Evolutionary conservation across 2,329 filamentous ascomycete genomes (phyloP), one percentile per base, ranked within the genome.

Genomic region (Colletotrichum brevisporum): DNA sequence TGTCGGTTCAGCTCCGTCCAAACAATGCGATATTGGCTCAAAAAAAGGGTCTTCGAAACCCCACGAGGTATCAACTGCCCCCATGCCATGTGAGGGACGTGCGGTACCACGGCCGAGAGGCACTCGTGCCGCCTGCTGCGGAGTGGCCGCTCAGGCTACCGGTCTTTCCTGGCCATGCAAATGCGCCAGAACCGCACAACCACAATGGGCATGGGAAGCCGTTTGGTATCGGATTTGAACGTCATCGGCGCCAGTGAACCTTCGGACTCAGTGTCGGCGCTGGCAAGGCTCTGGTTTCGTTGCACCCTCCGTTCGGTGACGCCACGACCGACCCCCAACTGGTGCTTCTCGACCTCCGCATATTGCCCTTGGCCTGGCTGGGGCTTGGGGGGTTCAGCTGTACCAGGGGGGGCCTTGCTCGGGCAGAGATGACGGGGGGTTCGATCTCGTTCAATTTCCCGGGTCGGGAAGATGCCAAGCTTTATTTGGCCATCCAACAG

Each of bases 401-500:
- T 9, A 54, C 48, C 18, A 45, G 31, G 63, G 52, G 57, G 52
- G 52, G 56, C 36, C 31, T 50, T 63, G 53, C 52, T 64, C 53
- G 65, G 54, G 50, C 31, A 70, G 64, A 60, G 64, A 51, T 50
- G 54, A 59, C 60, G 68, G 59, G 31, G 68, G 64, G 47, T 60
- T 55, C 43, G 64, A 68, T 60, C 59, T 64, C 24, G 27, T 41
- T 69, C 54, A 64, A 70, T 59, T 65, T 63, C 52, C 48, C 43
- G 61, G 69, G 61, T 57, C 56, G 56, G 61, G 24, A 68, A 57
- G 56, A 41, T 47, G 60, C 66, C 66, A 62, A 71, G 60, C 52
- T 62, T 71, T 56, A 69, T 62, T 62, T 54, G 60, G 54, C 61
- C 57, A 51, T 41, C 41, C 61, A 51, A 53, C 59, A 71, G 66